Evolutionary conservation across 2,329 filamentous ascomycete genomes (phyloP), one percentile per base, ranked within the genome.

Genomic region (Pezicula rhizophila): DNA sequence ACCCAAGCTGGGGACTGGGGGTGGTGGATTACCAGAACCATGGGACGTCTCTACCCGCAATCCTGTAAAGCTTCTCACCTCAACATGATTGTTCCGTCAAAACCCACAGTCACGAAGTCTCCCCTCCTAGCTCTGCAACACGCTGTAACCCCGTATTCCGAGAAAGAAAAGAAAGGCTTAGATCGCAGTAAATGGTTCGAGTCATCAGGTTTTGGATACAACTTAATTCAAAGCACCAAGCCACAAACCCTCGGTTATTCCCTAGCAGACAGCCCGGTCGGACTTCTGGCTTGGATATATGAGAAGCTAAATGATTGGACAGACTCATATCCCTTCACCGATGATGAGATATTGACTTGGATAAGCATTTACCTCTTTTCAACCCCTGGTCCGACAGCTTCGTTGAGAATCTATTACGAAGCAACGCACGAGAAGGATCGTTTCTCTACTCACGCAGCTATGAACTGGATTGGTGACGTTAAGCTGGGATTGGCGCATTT

Each of bases 251-350:
- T 92, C 0, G 83, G 82, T 0, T 88, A 87, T 58, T 80, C 73
- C 0, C 72, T 91, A 2, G 73, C 78, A 0, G 86, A 91, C 61
- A 82, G 77, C 6, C 88, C 88, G 0, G 76, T 87, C 0, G 85
- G 77, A 0, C 67, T 89, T 3, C 70, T 92, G 1, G 79, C 85
- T 0, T 93, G 88, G 88, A 81, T 92, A 34, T 87, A 86, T 57
- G 88, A 92, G 67, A 92, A 92, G 61, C 69, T 92, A 15, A 79
- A 84, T 57, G 82, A 86, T 57, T 92, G 87, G 87, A 82, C 82
- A 0, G 86, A 91, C 57, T 59, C 57, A 1, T 90, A 89, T 59
- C 70, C 77, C 0, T 91, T 86, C 86, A 84, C 80, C 0, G 83
- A 89, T 53, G 85, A 90, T 51, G 86, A 91, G 67, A 75, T 91